Evolutionary conservation across 768 basidiomycete species (phyloP).

Genomic region (Erythrobasidium yunnanense): DNA sequence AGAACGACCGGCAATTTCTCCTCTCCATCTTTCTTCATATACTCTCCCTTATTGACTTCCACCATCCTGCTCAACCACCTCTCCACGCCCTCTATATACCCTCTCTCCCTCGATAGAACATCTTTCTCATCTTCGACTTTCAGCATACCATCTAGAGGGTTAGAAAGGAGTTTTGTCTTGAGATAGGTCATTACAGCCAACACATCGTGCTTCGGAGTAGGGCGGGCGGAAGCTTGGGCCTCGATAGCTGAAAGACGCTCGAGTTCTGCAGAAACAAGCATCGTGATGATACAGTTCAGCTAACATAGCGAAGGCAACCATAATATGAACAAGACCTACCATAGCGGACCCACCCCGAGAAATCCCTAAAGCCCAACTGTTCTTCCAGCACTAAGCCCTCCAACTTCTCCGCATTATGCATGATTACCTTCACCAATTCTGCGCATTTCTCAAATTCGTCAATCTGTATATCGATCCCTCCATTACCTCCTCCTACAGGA

Average conservation of each 20-base stretch:
- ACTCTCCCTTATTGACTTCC: too few relatives aligned
- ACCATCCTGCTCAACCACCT: not conserved
- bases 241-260: conserved; percentile 33
- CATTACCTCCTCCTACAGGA: too few relatives aligned
- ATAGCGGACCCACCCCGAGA: conserved; percentile 35
- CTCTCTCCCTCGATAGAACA: too few relatives aligned
- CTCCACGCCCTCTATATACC: too few relatives aligned
- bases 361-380: conserved; percentile 34
- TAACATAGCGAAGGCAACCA: not conserved
- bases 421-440: conserved; percentile 15
- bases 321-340: conserved; percentile 26
- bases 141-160: not conserved
- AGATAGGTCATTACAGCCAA: conserved; percentile 3
- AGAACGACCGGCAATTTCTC: not conserved
- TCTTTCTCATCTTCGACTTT: not conserved
- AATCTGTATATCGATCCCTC: not conserved
- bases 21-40: not conserved
- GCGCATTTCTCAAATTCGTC: conserved; percentile 9
- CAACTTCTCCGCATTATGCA: conserved; percentile 3
- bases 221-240: not conserved
- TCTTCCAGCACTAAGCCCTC: conserved; percentile 35
- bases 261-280: conserved; percentile 24
- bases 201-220: conserved; percentile 22
- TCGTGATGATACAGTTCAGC: not conserved
- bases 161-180: not conserved